phyloP scores from a whole-genome alignment of 1,284 basidiomycete genomes.

The Takashimella tepidaria region DNA sequence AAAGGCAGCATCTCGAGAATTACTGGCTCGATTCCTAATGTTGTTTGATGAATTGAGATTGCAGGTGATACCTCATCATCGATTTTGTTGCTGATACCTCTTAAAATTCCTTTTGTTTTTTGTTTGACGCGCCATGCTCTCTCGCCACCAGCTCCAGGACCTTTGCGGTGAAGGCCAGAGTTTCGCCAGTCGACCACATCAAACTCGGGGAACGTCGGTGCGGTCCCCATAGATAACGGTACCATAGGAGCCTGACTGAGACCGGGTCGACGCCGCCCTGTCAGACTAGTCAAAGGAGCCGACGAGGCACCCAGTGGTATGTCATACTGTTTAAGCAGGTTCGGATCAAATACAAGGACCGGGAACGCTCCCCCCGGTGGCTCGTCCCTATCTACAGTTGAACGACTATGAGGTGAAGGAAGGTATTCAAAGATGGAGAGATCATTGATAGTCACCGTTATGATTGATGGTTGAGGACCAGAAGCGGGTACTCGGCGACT shows the following conservation, averaged over 20 bases:
- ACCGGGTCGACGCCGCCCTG: constrained; percentile 2
- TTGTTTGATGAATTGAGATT: not conserved
- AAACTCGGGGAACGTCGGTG: constrained; percentile 34
- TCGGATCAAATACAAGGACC: constrained; percentile 43
- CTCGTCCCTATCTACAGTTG: constrained; percentile 7
- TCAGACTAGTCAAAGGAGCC: constrained; percentile 6
- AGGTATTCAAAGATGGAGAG: constrained; percentile 39
- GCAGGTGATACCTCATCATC: not conserved
- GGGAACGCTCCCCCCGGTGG: constrained; percentile 41
- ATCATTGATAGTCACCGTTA: constrained; percentile 21
- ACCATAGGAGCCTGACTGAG: too few relatives aligned
- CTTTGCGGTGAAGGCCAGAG: constrained; percentile 23
- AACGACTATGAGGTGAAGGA: constrained; percentile 9
- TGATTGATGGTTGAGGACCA: constrained; percentile 12
- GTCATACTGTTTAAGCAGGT: constrained; percentile 40
- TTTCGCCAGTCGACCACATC: constrained; percentile 44
- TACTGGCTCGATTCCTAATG: constrained; percentile 3
- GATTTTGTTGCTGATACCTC: constrained; percentile 9
- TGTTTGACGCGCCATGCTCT: constrained; percentile 38
- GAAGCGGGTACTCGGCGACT: constrained; percentile 5
- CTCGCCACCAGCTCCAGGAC: constrained; percentile 23
- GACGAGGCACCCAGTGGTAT: constrained; percentile 19
- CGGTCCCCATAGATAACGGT: too few relatives aligned
- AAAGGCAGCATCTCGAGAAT: constrained; percentile 53
- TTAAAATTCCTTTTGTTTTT: constrained; percentile 31